These are phyloP conservation scores for Coemansia sp. DNA, from an alignment of 192 early-diverging fungal genomes.

Conservation along the genomic window DNA sequence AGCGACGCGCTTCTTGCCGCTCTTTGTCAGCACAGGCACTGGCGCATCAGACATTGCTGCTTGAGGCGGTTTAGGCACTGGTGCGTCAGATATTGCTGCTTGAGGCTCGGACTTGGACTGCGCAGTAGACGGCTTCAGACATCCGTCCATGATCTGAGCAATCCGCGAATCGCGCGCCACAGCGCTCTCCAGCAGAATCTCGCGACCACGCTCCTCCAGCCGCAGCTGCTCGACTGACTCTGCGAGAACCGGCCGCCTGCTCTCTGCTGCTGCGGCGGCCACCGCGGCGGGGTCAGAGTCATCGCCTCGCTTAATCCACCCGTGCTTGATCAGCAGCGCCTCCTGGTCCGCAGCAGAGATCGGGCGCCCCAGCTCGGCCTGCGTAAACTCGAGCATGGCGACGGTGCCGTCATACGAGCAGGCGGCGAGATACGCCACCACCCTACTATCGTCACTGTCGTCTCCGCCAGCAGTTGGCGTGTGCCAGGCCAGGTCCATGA, in stretches of 20 bases:
- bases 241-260: slow-evolving; percentile 28
- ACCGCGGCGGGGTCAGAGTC: slow-evolving; percentile 11
- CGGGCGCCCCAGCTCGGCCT: slow-evolving; percentile 69
- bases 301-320: slow-evolving; percentile 13
- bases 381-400: slow-evolving; percentile 70
- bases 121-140: not conserved
- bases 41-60: too few species aligned
- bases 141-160: slow-evolving; percentile 15
- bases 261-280: too few species aligned
- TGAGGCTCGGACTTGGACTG: slow-evolving; percentile 59
- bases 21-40: slow-evolving; percentile 65
- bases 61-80: too few species aligned
- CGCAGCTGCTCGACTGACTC: slow-evolving; percentile 68
- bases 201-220: slow-evolving; percentile 72
- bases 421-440: slow-evolving; percentile 65
- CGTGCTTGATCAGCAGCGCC: slow-evolving; percentile 30
- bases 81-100: slow-evolving; percentile 30
- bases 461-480: not conserved
- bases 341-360: slow-evolving; percentile 70
- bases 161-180: slow-evolving; percentile 28
- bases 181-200: slow-evolving; percentile 50
- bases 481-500: slow-evolving; percentile 79
- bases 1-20: slow-evolving; percentile 86
- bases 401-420: slow-evolving; percentile 94
- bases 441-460: not conserved